phyloP scores from a whole-genome alignment of 306 rosid genomes.

The Vigna nakashimae region DNA sequence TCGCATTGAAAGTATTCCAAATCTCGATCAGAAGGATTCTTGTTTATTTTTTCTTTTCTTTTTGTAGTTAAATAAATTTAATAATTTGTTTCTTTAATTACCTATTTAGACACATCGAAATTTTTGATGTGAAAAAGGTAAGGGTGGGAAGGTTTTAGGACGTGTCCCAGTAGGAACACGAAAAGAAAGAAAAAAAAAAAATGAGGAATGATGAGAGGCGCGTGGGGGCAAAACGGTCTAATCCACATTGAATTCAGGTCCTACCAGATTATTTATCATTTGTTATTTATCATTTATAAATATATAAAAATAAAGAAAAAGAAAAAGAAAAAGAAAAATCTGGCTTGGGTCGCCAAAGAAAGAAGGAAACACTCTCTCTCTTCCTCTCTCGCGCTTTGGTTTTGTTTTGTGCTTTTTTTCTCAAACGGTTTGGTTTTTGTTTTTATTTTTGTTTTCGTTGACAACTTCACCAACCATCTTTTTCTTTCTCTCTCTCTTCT shows the following conservation, averaged over 20 bases:
- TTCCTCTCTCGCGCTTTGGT: not conserved
- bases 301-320: not conserved
- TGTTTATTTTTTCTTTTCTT: not conserved
- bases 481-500: conserved; percentile 38
- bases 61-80: not conserved
- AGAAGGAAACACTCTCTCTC: not conserved
- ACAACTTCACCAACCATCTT: conserved; percentile 53
- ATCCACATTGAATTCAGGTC: conserved; percentile 35
- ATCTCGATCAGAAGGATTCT: conserved; percentile 16
- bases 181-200: not conserved
- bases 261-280: not conserved
- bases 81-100: not conserved
- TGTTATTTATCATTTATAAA: not conserved
- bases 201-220: conserved; percentile 11
- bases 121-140: conserved; percentile 1
- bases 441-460: conserved; percentile 35
- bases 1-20: conserved; percentile 5
- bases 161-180: conserved; percentile 20
- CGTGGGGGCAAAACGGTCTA: conserved; percentile 46
- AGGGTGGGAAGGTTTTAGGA: not conserved
- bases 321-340: not conserved
- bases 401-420: not conserved
- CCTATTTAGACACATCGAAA: too few relatives aligned
- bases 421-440: conserved; percentile 40
- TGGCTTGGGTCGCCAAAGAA: conserved; percentile 26